A percentile compares a stretch with the other conserved stretches of the same genome.
Conservation (phyloP, 2,329 filamentous ascomycete species). For the Dactylellina sp. region DNA sequence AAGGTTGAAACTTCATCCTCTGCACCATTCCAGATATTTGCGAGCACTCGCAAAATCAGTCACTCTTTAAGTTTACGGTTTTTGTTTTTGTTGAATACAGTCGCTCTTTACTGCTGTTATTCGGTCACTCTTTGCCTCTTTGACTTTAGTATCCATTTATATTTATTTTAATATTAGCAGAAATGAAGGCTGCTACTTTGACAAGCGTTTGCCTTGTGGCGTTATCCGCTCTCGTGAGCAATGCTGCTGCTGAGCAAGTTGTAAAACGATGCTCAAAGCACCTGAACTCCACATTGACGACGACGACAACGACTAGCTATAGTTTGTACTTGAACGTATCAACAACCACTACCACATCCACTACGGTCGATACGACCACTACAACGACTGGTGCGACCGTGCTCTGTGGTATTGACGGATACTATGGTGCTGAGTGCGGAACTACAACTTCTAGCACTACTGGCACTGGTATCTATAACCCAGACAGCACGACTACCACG, state of each 20-base stretch:
- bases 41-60: slow-evolving; percentile 39
- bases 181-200: slow-evolving; percentile 37
- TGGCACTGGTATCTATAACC: not conserved
- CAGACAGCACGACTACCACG: too few species aligned
- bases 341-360: not conserved
- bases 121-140: slow-evolving; percentile 14
- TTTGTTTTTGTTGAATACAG: slow-evolving; percentile 22
- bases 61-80: slow-evolving; percentile 38
- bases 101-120: slow-evolving; percentile 38
- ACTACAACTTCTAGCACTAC: not conserved
- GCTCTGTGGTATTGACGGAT: not conserved
- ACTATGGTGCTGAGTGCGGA: not conserved
- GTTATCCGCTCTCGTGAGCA: slow-evolving; percentile 25
- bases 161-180: slow-evolving; percentile 9
- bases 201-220: slow-evolving; percentile 25
- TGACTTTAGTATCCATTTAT: not conserved
- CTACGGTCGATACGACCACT: not conserved
- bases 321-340: too few species aligned
- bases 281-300: slow-evolving; percentile 3
- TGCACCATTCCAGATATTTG: slow-evolving; percentile 32
- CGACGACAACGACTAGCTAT: too few species aligned
- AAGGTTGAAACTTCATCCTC: slow-evolving; percentile 2
- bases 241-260: not conserved
- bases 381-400: not conserved
- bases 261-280: not conserved